phyloP scores from a whole-genome alignment of 805 yeast species.

The Hemisphaericaspora nanyangensis region DNA sequence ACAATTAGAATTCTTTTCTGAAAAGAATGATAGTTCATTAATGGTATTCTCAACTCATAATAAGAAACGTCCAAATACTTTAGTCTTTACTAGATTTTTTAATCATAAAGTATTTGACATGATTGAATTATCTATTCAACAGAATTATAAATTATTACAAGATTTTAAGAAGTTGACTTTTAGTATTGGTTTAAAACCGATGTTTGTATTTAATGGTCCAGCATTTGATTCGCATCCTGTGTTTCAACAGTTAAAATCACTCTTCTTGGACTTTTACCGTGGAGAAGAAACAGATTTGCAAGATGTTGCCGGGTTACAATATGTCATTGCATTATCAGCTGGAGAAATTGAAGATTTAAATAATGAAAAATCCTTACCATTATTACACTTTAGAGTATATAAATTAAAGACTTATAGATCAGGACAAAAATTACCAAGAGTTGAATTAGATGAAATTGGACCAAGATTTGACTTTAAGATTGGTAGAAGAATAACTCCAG shows the following conservation, averaged over 20 bases:
- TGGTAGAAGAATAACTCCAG: constrained; percentile 80
- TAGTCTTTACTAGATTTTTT: constrained; percentile 86
- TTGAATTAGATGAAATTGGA: constrained; percentile 91
- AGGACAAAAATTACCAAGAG: constrained; percentile 88
- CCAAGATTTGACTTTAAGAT: constrained; percentile 91
- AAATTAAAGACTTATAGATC: constrained; percentile 75
- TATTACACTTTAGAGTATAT: constrained; percentile 87
- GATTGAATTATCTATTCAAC: constrained; percentile 79
- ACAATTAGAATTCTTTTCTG: constrained; percentile 85
- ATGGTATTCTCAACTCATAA: constrained; percentile 75
- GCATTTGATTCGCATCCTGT: constrained; percentile 88
- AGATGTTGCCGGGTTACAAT: constrained; percentile 94
- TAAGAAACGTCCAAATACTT: constrained; percentile 89
- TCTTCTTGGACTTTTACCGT: constrained; percentile 86
- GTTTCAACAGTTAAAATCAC: constrained; percentile 78
- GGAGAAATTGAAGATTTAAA: constrained; percentile 74
- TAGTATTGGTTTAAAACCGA: constrained; percentile 86
- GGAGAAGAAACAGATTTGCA: constrained; percentile 78
- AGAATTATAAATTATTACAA: constrained; percentile 60
- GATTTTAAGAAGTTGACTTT: constrained; percentile 83
- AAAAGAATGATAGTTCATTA: constrained; percentile 88
- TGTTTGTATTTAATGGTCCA: constrained; percentile 91
- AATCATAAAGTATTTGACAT: constrained; percentile 88
- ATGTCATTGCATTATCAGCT: constrained; percentile 76
- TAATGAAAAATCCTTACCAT: constrained; percentile 60